Evolutionary conservation across 352 stramenopile species (phyloP).

Genomic region (Salisapilia sapeloensis): DNA sequence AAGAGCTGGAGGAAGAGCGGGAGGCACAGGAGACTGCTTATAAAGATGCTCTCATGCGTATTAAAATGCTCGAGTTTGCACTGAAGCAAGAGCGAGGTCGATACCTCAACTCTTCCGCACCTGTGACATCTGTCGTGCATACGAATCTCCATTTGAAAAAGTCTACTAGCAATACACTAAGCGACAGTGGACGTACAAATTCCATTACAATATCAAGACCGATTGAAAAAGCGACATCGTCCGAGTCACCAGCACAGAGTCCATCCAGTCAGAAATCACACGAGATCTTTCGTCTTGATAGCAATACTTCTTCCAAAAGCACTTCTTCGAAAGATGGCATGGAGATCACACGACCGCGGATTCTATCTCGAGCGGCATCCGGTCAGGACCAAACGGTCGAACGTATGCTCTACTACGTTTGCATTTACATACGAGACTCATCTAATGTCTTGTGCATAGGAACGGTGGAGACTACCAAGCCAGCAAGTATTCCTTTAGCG

Average conservation of each 20-base stretch:
- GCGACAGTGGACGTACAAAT: not conserved
- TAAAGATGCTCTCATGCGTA: slow-evolving; percentile 66
- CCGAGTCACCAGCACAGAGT: slow-evolving; percentile 7
- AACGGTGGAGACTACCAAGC: slow-evolving; percentile 17
- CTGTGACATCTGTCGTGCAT: slow-evolving; percentile 26
- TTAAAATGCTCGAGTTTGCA: slow-evolving; percentile 84
- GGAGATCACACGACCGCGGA: slow-evolving; percentile 59
- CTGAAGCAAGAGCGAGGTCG: slow-evolving; percentile 50
- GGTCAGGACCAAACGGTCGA: slow-evolving; percentile 3
- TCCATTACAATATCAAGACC: slow-evolving; percentile 35
- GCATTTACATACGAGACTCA: no score
- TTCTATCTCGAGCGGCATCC: slow-evolving; percentile 39
- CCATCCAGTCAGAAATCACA: slow-evolving; percentile 9
- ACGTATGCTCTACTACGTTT: no score
- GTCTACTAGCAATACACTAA: not conserved
- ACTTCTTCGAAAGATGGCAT: slow-evolving; percentile 25
- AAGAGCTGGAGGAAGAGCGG: slow-evolving; percentile 60
- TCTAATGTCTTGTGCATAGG: slow-evolving; percentile 8
- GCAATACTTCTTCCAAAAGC: slow-evolving; percentile 21
- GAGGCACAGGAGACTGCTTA: slow-evolving; percentile 66
- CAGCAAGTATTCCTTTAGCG: slow-evolving; percentile 20
- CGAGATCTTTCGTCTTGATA: slow-evolving; percentile 51
- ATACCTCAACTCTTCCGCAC: slow-evolving; percentile 60
- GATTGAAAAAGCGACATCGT: slow-evolving; percentile 37
- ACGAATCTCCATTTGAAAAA: slow-evolving; percentile 9